phyloP scores from a whole-genome alignment of 768 basidiomycete species.

The Clavulina sp. region DNA sequence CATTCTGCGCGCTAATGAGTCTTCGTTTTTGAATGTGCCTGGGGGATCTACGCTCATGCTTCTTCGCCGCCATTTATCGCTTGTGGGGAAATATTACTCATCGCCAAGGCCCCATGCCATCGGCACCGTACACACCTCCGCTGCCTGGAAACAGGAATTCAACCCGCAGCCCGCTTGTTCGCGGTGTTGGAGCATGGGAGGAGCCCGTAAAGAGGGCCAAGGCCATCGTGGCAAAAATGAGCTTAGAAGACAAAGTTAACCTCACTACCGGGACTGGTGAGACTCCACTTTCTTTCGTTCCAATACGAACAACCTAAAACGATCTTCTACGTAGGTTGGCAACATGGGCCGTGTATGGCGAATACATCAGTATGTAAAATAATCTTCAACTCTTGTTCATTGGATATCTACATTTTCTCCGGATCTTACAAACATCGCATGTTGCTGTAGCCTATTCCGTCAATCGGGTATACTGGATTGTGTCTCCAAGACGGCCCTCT shows the following conservation, averaged over 20 bases:
- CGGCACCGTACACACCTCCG: background rate
- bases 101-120: background rate
- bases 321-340: conserved; percentile 12
- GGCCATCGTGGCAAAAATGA: conserved; percentile 16
- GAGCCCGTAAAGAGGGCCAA: conserved; percentile 12
- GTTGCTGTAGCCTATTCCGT: conserved; percentile 7
- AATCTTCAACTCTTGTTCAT: background rate
- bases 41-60: too few species aligned
- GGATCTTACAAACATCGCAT: too few species aligned
- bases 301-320: too few species aligned
- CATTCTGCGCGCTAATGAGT: too few species aligned
- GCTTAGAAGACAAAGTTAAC: conserved; percentile 22
- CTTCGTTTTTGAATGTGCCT: too few species aligned
- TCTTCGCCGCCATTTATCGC: too few species aligned
- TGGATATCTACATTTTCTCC: too few species aligned
- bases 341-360: conserved; percentile 10
- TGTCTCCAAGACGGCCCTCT: conserved; percentile 18
- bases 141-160: background rate
- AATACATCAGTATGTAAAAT: conserved; percentile 6
- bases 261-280: conserved; percentile 21
- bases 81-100: too few species aligned
- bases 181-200: background rate
- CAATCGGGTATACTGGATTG: conserved; percentile 8
- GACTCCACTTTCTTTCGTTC: too few species aligned
- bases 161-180: background rate